A percentile compares a stretch with the other conserved stretches of the same genome.
Evolutionary conservation across 305 asterid species (phyloP).

Genomic region (Ruellia speciosa): DNA sequence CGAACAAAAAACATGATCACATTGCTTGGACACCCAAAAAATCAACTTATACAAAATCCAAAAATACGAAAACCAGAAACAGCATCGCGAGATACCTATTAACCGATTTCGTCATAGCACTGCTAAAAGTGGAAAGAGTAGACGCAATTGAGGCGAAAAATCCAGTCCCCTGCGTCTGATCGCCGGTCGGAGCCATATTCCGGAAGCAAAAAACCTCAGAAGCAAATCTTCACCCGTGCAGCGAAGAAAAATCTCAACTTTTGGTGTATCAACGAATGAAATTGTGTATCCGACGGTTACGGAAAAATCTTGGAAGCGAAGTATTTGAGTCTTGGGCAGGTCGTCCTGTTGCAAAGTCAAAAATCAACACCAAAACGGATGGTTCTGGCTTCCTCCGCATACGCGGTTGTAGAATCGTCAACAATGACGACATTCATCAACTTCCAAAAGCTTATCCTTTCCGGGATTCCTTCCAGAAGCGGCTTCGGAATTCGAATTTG

Average conservation of each 20-base stretch:
- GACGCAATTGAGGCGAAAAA: constrained; percentile 55
- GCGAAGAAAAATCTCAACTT: background rate
- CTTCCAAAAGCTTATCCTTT: background rate
- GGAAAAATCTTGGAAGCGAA: background rate
- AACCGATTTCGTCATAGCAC: constrained; percentile 50
- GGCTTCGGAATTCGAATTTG: too few species aligned
- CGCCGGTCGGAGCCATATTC: constrained; percentile 22
- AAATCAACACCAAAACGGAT: background rate
- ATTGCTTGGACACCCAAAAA: background rate
- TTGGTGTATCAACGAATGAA: background rate
- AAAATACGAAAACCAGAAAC: constrained; percentile 5
- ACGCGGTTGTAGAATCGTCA: constrained; percentile 21
- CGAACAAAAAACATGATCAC: background rate
- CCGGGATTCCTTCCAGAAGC: background rate
- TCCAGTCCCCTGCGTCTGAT: constrained; percentile 34
- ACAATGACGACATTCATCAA: background rate
- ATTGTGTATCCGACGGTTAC: background rate
- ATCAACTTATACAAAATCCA: background rate
- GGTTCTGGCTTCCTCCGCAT: background rate
- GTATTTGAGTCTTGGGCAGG: constrained; percentile 13
- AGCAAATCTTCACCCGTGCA: background rate
- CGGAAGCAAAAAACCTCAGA: constrained; percentile 11
- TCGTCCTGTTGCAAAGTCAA: constrained; percentile 14
- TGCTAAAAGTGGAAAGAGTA: constrained; percentile 36
- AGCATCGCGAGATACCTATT: constrained; percentile 36